These are phyloP conservation scores for Teunomyces gatunensis DNA, from an alignment of 805 yeast genomes.

Conservation along the genomic window DNA sequence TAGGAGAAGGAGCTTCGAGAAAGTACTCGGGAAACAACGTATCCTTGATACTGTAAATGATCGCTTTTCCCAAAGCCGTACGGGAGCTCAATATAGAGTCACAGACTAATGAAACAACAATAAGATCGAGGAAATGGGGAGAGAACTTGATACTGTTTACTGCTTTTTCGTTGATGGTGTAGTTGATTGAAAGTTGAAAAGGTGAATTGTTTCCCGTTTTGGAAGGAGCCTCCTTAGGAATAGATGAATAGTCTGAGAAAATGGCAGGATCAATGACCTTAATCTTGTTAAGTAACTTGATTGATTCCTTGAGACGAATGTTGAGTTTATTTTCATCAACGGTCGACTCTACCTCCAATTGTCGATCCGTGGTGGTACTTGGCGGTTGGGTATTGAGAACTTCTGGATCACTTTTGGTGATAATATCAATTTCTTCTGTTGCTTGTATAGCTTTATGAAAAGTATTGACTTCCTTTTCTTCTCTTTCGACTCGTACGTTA, in stretches of 20 bases:
- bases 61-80: conserved; percentile 8
- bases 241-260: not conserved
- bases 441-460: conserved; percentile 27
- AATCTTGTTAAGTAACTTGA: conserved; percentile 22
- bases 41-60: conserved; percentile 9
- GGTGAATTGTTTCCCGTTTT: not conserved
- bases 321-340: conserved; percentile 19
- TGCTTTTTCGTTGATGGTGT: not conserved
- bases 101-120: conserved; percentile 8
- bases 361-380: not conserved
- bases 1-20: conserved; percentile 39
- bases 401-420: conserved; percentile 15
- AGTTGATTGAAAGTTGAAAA: not conserved
- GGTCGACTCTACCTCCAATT: conserved; percentile 1
- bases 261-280: not conserved
- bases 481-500: not conserved
- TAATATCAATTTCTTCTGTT: not conserved
- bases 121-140: conserved; percentile 13
- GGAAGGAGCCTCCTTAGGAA: not conserved
- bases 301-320: conserved; percentile 18
- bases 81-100: not conserved
- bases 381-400: not conserved
- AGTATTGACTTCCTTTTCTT: conserved; percentile 9
- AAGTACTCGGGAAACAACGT: conserved; percentile 33
- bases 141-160: conserved; percentile 9